These are phyloP conservation scores for Candida montana DNA, from an alignment of 805 yeast genomes.

Conservation along the genomic window DNA sequence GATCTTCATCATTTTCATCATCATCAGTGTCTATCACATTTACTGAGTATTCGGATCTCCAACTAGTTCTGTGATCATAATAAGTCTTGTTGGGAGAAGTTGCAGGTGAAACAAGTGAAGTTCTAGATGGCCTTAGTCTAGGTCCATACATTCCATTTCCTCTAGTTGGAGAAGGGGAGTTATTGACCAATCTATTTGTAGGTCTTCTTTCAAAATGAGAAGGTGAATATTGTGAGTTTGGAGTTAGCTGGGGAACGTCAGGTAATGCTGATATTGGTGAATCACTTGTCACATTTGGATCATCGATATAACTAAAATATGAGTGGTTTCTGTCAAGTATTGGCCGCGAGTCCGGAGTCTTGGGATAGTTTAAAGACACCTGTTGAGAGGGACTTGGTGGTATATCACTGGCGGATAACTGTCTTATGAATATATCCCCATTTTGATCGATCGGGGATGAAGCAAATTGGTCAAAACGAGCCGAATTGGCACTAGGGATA, in stretches of 20 bases:
- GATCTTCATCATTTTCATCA: conserved; percentile 2
- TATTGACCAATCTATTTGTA: background rate
- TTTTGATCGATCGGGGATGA: conserved; percentile 9
- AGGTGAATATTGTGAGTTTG: conserved; percentile 6
- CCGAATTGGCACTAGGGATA: conserved; percentile 1
- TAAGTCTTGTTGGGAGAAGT: conserved; percentile 23
- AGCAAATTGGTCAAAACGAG: conserved; percentile 8
- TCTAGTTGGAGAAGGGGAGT: conserved; percentile 19
- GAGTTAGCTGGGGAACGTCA: conserved; percentile 19
- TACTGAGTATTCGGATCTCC: conserved; percentile 23
- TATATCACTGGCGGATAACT: background rate
- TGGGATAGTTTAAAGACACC: background rate
- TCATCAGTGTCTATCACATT: conserved; percentile 12
- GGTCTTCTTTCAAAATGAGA: background rate
- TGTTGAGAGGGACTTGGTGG: background rate
- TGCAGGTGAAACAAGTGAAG: conserved; percentile 16
- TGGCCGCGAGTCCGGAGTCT: conserved; percentile 2
- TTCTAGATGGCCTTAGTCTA: conserved; percentile 14
- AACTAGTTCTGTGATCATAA: conserved; percentile 25
- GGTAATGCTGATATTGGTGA: conserved; percentile 18
- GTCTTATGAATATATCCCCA: conserved; percentile 1
- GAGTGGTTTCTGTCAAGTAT: conserved; percentile 10
- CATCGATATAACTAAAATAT: background rate
- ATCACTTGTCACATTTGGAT: conserved; percentile 1
- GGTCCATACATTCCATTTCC: conserved; percentile 19